Conservation (phyloP, 306 rosid genomes). For the Quercus engelmannii region DNA sequence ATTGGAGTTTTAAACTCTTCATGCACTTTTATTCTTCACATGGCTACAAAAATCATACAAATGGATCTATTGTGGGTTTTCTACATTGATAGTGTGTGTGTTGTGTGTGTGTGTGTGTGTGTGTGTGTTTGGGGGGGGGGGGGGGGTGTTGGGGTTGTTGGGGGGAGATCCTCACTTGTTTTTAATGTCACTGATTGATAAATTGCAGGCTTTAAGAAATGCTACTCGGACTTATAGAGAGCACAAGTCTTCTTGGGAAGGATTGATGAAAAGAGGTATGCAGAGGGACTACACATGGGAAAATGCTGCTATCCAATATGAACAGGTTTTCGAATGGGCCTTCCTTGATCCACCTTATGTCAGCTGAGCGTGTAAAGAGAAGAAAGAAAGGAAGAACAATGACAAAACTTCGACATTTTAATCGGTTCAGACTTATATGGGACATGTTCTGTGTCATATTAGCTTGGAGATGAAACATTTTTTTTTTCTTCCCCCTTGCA, state of each 20-base stretch:
- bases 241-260: slow-evolving; percentile 73
- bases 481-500: background rate
- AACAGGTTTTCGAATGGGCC: slow-evolving; percentile 73
- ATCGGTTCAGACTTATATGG: background rate
- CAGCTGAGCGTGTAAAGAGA: slow-evolving; percentile 24
- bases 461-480: background rate
- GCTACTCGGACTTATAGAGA: slow-evolving; percentile 57
- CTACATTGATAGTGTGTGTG: no score
- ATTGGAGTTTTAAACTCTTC: no score
- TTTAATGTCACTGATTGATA: background rate
- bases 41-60: no score
- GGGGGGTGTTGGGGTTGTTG: background rate
- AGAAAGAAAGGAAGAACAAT: background rate
- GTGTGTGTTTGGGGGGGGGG: no score
- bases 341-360: slow-evolving; percentile 61
- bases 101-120: no score
- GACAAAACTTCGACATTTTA: background rate
- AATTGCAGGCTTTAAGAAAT: slow-evolving; percentile 53
- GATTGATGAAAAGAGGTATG: slow-evolving; percentile 74
- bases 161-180: background rate
- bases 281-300: slow-evolving; percentile 68
- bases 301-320: slow-evolving; percentile 69
- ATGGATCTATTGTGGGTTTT: no score
- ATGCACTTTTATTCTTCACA: no score
- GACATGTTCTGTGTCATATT: background rate